Percentiles rank a stretch among this genome's conserved stretches.
Evolutionary conservation across 2,329 filamentous ascomycete genomes (phyloP).

Genomic region (Thielaviopsis punctulata): DNA sequence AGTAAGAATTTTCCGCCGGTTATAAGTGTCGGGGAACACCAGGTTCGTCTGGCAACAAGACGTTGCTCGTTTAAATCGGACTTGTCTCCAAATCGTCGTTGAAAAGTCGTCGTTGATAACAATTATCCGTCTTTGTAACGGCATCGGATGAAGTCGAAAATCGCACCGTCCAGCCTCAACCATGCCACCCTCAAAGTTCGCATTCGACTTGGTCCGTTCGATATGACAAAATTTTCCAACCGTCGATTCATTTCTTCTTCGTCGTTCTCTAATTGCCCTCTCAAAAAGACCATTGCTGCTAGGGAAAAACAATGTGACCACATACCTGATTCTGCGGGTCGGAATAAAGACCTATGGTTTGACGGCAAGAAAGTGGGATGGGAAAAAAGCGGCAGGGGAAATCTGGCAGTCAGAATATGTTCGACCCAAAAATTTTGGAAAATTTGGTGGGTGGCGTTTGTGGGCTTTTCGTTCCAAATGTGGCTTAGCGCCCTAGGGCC

Average conservation of each 20-base stretch:
- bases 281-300: background rate
- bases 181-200: background rate
- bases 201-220: background rate
- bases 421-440: slow-evolving; percentile 6
- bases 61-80: no score
- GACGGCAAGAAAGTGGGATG: slow-evolving; percentile 10
- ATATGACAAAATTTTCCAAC: no score
- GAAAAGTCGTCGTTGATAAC: background rate
- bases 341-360: slow-evolving; percentile 12
- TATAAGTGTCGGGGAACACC: no score
- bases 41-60: no score
- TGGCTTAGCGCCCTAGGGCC: slow-evolving; percentile 10
- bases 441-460: slow-evolving; percentile 11
- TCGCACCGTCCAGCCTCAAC: background rate
- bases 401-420: slow-evolving; percentile 8
- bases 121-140: background rate
- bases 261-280: slow-evolving; percentile 1
- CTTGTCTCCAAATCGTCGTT: no score
- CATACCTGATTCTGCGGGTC: slow-evolving; percentile 12
- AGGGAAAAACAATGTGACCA: background rate
- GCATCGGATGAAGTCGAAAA: background rate
- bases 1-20: background rate
- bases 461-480: slow-evolving; percentile 5
- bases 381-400: slow-evolving; percentile 4
- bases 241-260: background rate